Evolutionary conservation across 352 stramenopile species (phyloP).

Genomic region (Pythium grandisporangium): DNA sequence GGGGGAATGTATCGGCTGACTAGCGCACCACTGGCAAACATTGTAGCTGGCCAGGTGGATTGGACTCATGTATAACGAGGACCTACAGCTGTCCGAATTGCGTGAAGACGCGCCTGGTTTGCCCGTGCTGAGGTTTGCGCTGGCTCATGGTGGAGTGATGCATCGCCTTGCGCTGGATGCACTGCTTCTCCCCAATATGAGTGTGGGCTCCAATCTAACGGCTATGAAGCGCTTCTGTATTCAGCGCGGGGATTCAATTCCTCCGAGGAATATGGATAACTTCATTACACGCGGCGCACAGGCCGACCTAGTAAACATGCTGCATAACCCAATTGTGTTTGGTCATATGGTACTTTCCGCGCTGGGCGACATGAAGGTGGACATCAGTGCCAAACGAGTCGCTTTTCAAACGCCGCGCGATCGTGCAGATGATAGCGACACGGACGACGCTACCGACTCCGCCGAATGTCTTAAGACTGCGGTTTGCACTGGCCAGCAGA

Average conservation of each 20-base stretch:
- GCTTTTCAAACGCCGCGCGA: slow-evolving; percentile 6
- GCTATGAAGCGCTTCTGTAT: too few species aligned
- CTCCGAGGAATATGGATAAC: too few species aligned
- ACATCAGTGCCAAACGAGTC: slow-evolving; percentile 26
- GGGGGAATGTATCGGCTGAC: too few species aligned
- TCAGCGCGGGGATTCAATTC: slow-evolving; percentile 42
- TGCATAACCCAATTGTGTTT: slow-evolving; percentile 49
- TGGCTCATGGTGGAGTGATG: slow-evolving; percentile 19
- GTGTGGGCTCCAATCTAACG: too few species aligned
- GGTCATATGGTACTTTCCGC: slow-evolving; percentile 40
- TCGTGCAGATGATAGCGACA: too few species aligned
- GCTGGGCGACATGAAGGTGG: slow-evolving; percentile 31
- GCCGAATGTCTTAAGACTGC: too few species aligned
- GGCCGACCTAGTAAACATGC: too few species aligned
- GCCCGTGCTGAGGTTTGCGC: slow-evolving; percentile 33
- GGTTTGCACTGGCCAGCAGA: slow-evolving; percentile 39
- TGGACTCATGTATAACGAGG: slow-evolving; percentile 31
- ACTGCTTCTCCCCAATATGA: slow-evolving; percentile 32
- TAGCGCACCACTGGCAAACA: too few species aligned
- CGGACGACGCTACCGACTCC: too few species aligned
- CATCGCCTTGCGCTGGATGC: slow-evolving; percentile 30
- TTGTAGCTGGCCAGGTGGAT: slow-evolving; percentile 41
- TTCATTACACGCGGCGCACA: too few species aligned
- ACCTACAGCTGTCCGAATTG: slow-evolving; percentile 35
- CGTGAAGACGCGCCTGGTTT: slow-evolving; percentile 8